Evolutionary conservation across 169 alveolate species (phyloP).

Genomic region (Plasmodium vinckei): DNA sequence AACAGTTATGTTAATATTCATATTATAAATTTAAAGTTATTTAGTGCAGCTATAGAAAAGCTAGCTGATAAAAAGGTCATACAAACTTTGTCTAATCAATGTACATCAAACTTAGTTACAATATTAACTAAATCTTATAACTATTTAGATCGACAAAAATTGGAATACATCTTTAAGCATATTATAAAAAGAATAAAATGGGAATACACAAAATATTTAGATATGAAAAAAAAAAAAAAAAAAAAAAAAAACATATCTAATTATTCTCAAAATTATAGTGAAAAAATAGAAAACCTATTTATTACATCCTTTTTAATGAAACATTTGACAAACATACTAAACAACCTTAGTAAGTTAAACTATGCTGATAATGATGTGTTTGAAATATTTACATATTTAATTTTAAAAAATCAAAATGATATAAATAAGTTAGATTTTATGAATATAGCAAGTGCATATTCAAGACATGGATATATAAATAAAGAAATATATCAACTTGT

Average conservation of each 20-base stretch:
- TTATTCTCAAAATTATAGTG: background rate
- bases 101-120: constrained; percentile 52
- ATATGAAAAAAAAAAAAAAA: background rate
- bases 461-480: constrained; percentile 38
- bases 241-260: background rate
- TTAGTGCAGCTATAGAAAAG: constrained; percentile 4
- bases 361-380: constrained; percentile 47
- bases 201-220: background rate
- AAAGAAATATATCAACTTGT: constrained; percentile 15
- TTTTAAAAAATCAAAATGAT: constrained; percentile 40
- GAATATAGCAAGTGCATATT: constrained; percentile 63
- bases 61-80: constrained; percentile 24
- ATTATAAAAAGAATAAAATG: constrained; percentile 26
- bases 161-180: constrained; percentile 10
- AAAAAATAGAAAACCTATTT: background rate
- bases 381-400: constrained; percentile 33
- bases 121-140: constrained; percentile 40
- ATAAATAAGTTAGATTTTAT: constrained; percentile 49
- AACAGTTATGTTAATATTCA: constrained; percentile 37
- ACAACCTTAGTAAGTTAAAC: constrained; percentile 64
- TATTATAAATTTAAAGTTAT: constrained; percentile 25
- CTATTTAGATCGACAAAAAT: constrained; percentile 24
- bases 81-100: constrained; percentile 40
- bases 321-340: constrained; percentile 56
- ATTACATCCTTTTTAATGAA: constrained; percentile 16